Percentiles rank a stretch among this genome's conserved stretches.
Evolutionary conservation across 306 rosid genomes (phyloP).

Genomic region (Cajanus cajan): DNA sequence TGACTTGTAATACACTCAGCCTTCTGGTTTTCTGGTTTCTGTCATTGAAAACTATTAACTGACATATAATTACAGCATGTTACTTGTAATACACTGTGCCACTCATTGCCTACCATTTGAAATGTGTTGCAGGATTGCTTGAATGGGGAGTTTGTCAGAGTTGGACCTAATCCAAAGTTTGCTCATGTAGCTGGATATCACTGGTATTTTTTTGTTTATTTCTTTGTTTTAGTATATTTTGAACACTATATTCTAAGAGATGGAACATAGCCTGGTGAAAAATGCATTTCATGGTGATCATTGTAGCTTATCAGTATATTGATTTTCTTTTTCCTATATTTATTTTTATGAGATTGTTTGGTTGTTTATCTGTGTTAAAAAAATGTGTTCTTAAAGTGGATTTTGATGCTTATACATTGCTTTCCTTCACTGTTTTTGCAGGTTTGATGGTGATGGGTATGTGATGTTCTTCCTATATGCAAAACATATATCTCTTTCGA

Average conservation of each 20-base stretch:
- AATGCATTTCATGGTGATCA: slow-evolving; percentile 3
- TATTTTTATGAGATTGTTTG: not conserved
- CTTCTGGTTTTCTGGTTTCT: too few species aligned
- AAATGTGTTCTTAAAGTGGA: not conserved
- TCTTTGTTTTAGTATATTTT: not conserved
- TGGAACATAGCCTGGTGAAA: slow-evolving; percentile 1
- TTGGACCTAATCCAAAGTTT: slow-evolving; percentile 90
- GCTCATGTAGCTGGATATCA: slow-evolving; percentile 90
- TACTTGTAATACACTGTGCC: not conserved
- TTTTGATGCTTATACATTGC: slow-evolving; percentile 37
- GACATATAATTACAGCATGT: too few species aligned
- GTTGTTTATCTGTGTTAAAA: slow-evolving; percentile 1
- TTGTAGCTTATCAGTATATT: not conserved
- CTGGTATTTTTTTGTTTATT: slow-evolving; percentile 46
- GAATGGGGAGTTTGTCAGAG: slow-evolving; percentile 94
- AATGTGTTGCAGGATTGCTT: slow-evolving; percentile 66
- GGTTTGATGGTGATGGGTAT: slow-evolving; percentile 99
- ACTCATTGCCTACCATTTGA: slow-evolving; percentile 24
- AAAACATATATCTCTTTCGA: too few species aligned
- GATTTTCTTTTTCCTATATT: not conserved
- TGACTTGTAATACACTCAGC: too few species aligned
- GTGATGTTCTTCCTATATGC: slow-evolving; percentile 38
- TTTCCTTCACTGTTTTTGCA: slow-evolving; percentile 48
- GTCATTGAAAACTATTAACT: too few species aligned
- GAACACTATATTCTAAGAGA: not conserved